These are phyloP conservation scores for Lathyrus aphaca DNA, from an alignment of 306 rosid genomes.

Conservation along the genomic window DNA sequence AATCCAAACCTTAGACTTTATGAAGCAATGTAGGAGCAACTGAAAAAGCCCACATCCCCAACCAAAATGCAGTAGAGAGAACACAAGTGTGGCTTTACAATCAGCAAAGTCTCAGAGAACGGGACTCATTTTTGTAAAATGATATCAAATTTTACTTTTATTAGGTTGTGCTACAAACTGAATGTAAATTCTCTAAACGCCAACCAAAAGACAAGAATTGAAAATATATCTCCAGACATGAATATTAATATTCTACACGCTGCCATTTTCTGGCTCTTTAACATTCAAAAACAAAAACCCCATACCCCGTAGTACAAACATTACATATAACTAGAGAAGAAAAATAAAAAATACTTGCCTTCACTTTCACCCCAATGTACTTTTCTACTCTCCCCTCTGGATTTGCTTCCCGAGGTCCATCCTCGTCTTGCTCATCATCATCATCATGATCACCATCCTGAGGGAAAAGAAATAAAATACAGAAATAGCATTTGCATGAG, in stretches of 20 bases:
- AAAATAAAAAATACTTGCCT: slow-evolving; percentile 61
- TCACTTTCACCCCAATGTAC: slow-evolving; percentile 97
- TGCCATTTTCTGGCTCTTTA: not conserved
- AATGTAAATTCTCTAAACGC: slow-evolving; percentile 29
- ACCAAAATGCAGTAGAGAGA: slow-evolving; percentile 11
- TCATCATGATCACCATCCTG: slow-evolving; percentile 89
- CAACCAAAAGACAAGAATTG: slow-evolving; percentile 16
- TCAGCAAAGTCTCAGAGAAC: slow-evolving; percentile 26
- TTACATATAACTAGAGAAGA: slow-evolving; percentile 18
- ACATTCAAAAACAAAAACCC: slow-evolving; percentile 18
- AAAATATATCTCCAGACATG: slow-evolving; percentile 16
- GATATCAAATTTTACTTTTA: slow-evolving; percentile 4
- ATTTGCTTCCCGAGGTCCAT: slow-evolving; percentile 81
- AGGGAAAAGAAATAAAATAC: slow-evolving; percentile 36
- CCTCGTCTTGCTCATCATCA: slow-evolving; percentile 88
- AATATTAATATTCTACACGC: slow-evolving; percentile 15
- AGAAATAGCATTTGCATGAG: slow-evolving; percentile 27
- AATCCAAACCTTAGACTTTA: slow-evolving; percentile 6
- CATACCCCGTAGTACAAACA: slow-evolving; percentile 13
- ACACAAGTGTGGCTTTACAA: slow-evolving; percentile 15
- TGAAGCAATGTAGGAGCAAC: not conserved
- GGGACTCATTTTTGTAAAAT: not conserved
- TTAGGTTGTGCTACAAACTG: slow-evolving; percentile 13
- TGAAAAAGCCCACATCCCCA: slow-evolving; percentile 23
- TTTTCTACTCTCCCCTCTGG: slow-evolving; percentile 91